These are phyloP conservation scores for Aspergillus sp. DNA, from an alignment of 2,329 filamentous ascomycete genomes.

Conservation along the genomic window DNA sequence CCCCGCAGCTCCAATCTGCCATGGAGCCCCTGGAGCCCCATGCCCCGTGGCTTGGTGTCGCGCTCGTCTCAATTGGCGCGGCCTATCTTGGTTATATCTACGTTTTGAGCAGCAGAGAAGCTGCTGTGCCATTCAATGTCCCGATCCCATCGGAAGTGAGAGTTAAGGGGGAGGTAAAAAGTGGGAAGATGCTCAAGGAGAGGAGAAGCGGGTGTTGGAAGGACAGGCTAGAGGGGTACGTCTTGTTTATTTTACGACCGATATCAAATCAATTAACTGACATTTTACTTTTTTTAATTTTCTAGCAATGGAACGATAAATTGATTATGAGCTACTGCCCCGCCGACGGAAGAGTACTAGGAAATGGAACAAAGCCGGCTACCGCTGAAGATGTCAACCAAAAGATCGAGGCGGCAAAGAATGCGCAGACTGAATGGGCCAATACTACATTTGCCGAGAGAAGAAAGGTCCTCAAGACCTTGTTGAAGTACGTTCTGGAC, in stretches of 20 bases:
- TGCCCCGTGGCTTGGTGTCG: conserved; percentile 17
- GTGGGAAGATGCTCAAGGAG: conserved; percentile 31
- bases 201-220: conserved; percentile 30
- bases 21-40: conserved; percentile 15
- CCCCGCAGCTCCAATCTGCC: conserved; percentile 15
- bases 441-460: conserved; percentile 72
- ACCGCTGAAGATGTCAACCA: conserved; percentile 74
- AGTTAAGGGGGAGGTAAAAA: conserved; percentile 22
- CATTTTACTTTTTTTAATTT: neutral
- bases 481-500: conserved; percentile 79
- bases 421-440: conserved; percentile 74
- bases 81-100: conserved; percentile 29
- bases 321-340: conserved; percentile 57
- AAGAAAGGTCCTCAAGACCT: conserved; percentile 70
- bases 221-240: conserved; percentile 36
- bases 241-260: conserved; percentile 2
- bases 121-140: conserved; percentile 33
- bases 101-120: conserved; percentile 23
- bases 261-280: neutral
- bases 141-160: conserved; percentile 32
- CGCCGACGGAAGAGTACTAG: conserved; percentile 80
- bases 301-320: conserved; percentile 34
- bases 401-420: conserved; percentile 66
- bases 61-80: conserved; percentile 24
- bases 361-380: conserved; percentile 60